These are phyloP conservation scores for Aspergillus alliaceus DNA, from an alignment of 2,329 filamentous ascomycete species.

Conservation along the genomic window DNA sequence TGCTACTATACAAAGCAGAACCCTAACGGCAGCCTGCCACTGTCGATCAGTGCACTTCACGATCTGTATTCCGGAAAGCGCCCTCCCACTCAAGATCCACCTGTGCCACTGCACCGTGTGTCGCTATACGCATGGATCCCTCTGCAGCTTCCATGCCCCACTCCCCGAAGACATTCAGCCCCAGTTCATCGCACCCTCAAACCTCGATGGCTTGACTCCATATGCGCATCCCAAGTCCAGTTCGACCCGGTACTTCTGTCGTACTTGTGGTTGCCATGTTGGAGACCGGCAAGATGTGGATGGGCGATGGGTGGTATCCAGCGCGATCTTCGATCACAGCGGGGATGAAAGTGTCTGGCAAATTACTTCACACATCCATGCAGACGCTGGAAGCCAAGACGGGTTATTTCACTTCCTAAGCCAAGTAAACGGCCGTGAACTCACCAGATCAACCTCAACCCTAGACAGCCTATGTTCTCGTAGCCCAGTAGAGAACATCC, in stretches of 20 bases:
- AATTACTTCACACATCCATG: slow-evolving; percentile 19
- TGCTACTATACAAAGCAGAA: background rate
- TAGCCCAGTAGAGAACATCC: background rate
- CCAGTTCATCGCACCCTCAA: slow-evolving; percentile 24
- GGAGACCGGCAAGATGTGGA: slow-evolving; percentile 12
- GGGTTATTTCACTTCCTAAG: slow-evolving; percentile 21
- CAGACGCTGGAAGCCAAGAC: slow-evolving; percentile 15
- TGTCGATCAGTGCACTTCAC: slow-evolving; percentile 29
- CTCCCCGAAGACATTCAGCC: slow-evolving; percentile 21
- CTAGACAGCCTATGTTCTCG: too few species aligned
- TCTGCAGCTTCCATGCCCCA: slow-evolving; percentile 25
- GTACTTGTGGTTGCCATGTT: slow-evolving; percentile 44
- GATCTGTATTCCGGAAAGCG: slow-evolving; percentile 31
- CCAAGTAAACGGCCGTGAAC: slow-evolving; percentile 10
- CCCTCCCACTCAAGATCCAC: slow-evolving; percentile 40
- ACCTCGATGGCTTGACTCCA: slow-evolving; percentile 15
- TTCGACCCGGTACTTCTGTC: slow-evolving; percentile 42
- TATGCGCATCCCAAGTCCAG: slow-evolving; percentile 32
- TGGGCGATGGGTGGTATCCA: slow-evolving; percentile 23
- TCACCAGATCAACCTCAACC: slow-evolving; percentile 17
- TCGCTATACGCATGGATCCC: slow-evolving; percentile 40
- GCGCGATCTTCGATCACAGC: slow-evolving; percentile 22
- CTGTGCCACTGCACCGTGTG: slow-evolving; percentile 50
- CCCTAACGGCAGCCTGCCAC: slow-evolving; percentile 26
- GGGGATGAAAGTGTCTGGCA: slow-evolving; percentile 16